Base-by-base conservation (phyloP, 805 yeast species). In the Jamesozyma piceae region DNA sequence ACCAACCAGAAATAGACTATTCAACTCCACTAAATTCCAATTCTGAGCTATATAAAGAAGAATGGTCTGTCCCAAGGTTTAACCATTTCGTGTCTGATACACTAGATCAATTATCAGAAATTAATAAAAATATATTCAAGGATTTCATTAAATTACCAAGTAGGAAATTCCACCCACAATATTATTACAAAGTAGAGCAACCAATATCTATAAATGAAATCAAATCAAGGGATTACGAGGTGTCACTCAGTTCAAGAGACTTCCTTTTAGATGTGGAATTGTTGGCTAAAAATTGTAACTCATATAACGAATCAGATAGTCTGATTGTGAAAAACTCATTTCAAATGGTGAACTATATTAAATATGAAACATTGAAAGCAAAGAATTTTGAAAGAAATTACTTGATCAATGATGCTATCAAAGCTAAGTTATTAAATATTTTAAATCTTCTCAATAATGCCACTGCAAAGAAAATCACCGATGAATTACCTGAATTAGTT, bases 131-230 rank as follows among this genome's bases (percentile, higher is more conserved):
- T n/a, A 45, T 61, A 29, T 63, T 63, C 38, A 63, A 71, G 49
- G 75, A 77, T 60, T 87, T 88, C 62, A 59, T 78, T 47, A 78
- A 76, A 50, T 68, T 87, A 31, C 96, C 95, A 6, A 73, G 82
- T 21, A 76, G 78, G 50, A 78, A 80, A 56, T 63, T 75, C 37
- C 86, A 83, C 55, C 88, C 95, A 0, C 94, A 86, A 57, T 88
- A 87, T 60, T 85, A 80, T 57, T 72, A 75, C 44, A 66, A 77
- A 42, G 77, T 85, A 36, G 63, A 67, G 41, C 64, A 64, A 19
- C 95, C 95, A 2, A 75, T 83, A 2, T 80, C 95, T 0, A 59
- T 86, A 11, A 70, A 74, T 43, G 90, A 83, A 60, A 78, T 86
- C 45, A 71, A 71, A 45, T 52, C 61, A 9, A 57, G 64, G 35